A percentile compares a stretch with the other conserved stretches of the same genome.
phyloP scores from a whole-genome alignment of 2,329 filamentous ascomycete species.

The Talaromyces sp. region DNA sequence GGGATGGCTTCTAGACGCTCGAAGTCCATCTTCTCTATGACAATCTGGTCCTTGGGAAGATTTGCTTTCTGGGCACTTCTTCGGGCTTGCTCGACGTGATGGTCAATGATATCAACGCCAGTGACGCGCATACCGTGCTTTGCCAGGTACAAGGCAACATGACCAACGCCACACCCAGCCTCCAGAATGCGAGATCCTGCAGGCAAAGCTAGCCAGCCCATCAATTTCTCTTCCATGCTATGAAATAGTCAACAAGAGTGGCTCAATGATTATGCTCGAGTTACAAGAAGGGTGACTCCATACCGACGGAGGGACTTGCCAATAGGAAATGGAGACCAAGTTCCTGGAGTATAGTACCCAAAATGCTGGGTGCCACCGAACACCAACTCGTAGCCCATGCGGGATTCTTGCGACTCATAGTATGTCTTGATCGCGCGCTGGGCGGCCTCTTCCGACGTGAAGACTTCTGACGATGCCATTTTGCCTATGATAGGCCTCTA shows the following conservation, averaged over 20 bases:
- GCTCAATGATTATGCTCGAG: not conserved
- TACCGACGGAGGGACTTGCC: slow-evolving; percentile 29
- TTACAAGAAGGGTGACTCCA: not conserved
- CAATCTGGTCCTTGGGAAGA: slow-evolving; percentile 19
- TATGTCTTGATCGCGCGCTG: slow-evolving; percentile 22
- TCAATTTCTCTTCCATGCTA: slow-evolving; percentile 48
- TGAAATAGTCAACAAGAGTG: not conserved
- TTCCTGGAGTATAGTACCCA: slow-evolving; percentile 44
- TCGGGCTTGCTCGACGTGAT: slow-evolving; percentile 43
- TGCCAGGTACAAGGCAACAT: slow-evolving; percentile 48
- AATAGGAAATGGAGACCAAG: slow-evolving; percentile 47
- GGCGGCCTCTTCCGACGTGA: not conserved
- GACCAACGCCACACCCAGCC: slow-evolving; percentile 47
- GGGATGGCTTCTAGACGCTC: slow-evolving; percentile 44
- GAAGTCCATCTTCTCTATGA: slow-evolving; percentile 45
- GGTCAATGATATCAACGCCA: slow-evolving; percentile 47
- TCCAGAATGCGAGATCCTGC: slow-evolving; percentile 45
- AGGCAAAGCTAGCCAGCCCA: slow-evolving; percentile 32
- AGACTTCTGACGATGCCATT: not conserved
- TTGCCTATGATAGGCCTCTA: not conserved
- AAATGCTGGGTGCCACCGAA: slow-evolving; percentile 49
- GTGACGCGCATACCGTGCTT: slow-evolving; percentile 36
- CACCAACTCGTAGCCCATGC: slow-evolving; percentile 29
- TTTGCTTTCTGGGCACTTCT: slow-evolving; percentile 31
- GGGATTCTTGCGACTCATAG: slow-evolving; percentile 42